Evolutionary conservation across 1,284 basidiomycete species (phyloP), one percentile per base, ranked within the genome.

Genomic region (Takashimella koratensis): DNA sequence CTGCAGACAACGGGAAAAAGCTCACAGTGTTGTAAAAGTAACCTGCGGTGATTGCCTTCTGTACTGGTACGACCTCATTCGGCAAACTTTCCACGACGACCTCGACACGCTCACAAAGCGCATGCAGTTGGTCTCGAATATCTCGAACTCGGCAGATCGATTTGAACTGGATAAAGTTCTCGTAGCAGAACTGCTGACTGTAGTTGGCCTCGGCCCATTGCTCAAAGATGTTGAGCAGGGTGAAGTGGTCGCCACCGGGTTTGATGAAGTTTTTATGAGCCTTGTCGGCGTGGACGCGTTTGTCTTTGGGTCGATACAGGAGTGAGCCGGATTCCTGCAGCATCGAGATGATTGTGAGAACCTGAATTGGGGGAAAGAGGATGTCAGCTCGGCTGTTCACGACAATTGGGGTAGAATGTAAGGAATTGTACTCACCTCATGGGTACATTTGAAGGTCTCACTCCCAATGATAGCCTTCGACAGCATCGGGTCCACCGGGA

Each of bases 191-290:
- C 54, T 92, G 90, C 66, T 93, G 90, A 23, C 89, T 92, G 74
- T 94, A 98, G 67, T 90, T 91, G 39, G 90, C 90, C 66, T 98
- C 94, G 23, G 90, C 90, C 94, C 95, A 99, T 71, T 98, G 93
- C 71, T 97, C 90, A 88, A 92, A 98, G 5, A 98, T 91, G 71
- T 97, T 97, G 42, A 98, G 81, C 51, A 98, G 77, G 2, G 94
- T 98, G 71, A 98, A 97, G 77, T 98, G 95, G 68, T 99, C 96
- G 16, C 96, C 95, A n/a, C 93, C 96, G 0, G 88, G 79, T 45
- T 89, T 90, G 48, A 94, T 85, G 73, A 98, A 98, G 70, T 96
- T 97, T 73, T 96, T 90, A 51, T 95, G 84, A 3, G 95, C 95
- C 76, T 96, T 91, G 68, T 98, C 95, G 21, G 93, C 93, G 67